A percentile compares a stretch with the other conserved stretches of the same genome.
Evolutionary conservation across 2,329 filamentous ascomycete genomes (phyloP).

Genomic region (Beauveria scarabaeidicola): DNA sequence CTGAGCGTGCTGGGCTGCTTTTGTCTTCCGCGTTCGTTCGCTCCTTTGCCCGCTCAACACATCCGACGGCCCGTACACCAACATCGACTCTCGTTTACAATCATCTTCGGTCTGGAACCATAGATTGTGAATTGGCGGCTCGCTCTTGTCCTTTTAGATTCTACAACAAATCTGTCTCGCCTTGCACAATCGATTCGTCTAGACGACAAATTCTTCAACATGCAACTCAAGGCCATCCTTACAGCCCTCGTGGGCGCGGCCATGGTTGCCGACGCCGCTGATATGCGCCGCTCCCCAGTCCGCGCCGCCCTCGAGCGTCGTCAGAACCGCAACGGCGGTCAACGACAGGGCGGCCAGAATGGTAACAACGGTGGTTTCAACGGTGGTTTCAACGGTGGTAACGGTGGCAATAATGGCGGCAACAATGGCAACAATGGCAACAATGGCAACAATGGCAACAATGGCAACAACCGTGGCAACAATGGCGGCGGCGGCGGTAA

Average conservation of each 20-base stretch:
- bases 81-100: slow-evolving; percentile 30
- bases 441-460: slow-evolving; percentile 15
- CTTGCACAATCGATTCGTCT: slow-evolving; percentile 14
- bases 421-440: slow-evolving; percentile 7
- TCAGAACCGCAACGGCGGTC: slow-evolving; percentile 25
- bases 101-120: slow-evolving; percentile 43
- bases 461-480: slow-evolving; percentile 11
- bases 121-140: slow-evolving; percentile 15
- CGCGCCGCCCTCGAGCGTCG: slow-evolving; percentile 31
- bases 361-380: slow-evolving; percentile 18
- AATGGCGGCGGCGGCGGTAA: too few species aligned
- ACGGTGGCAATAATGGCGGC: slow-evolving; percentile 17
- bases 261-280: slow-evolving; percentile 36
- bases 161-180: slow-evolving; percentile 16
- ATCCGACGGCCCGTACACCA: slow-evolving; percentile 10
- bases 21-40: slow-evolving; percentile 37
- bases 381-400: slow-evolving; percentile 5
- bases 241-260: slow-evolving; percentile 41
- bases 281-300: slow-evolving; percentile 30
- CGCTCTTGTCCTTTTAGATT: slow-evolving; percentile 13
- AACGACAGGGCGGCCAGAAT: slow-evolving; percentile 16
- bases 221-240: slow-evolving; percentile 44
- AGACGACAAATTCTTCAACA: slow-evolving; percentile 22
- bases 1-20: slow-evolving; percentile 18
- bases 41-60: slow-evolving; percentile 30